A percentile compares a stretch with the other conserved stretches of the same genome.
These are phyloP conservation scores for Toxicodendron radicans DNA, from an alignment of 345 rosid genomes.

Conservation along the genomic window DNA sequence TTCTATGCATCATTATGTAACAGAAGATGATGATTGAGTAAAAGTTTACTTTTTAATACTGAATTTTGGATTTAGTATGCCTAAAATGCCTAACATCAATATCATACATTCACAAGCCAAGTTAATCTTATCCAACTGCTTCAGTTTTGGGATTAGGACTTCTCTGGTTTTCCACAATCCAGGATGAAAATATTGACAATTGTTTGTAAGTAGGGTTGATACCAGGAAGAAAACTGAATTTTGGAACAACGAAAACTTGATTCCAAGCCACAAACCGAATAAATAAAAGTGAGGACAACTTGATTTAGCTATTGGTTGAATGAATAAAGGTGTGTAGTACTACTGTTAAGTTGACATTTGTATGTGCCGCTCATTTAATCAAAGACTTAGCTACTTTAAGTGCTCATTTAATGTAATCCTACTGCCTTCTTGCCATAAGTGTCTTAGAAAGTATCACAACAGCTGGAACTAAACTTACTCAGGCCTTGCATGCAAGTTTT, in stretches of 20 bases:
- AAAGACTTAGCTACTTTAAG: neutral
- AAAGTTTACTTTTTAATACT: no score
- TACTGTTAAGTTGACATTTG: no score
- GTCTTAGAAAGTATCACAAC: neutral
- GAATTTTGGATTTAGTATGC: no score
- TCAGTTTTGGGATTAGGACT: slow-evolving; percentile 90
- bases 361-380: neutral
- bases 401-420: neutral
- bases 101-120: neutral
- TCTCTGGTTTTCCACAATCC: slow-evolving; percentile 95
- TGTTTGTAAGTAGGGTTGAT: neutral
- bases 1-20: no score
- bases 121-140: slow-evolving; percentile 92
- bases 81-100: neutral
- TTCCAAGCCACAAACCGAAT: neutral
- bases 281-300: neutral
- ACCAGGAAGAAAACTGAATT: neutral
- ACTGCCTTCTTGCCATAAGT: neutral
- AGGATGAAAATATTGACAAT: slow-evolving; percentile 25
- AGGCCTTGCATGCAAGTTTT: neutral
- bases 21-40: no score
- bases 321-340: neutral
- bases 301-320: neutral
- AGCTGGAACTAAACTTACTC: no score
- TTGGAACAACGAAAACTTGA: neutral